Evolutionary conservation across 164 flowering plant genomes (phyloP), one percentile per base, ranked within the genome.

Genomic region (Chimonanthus praecox): DNA sequence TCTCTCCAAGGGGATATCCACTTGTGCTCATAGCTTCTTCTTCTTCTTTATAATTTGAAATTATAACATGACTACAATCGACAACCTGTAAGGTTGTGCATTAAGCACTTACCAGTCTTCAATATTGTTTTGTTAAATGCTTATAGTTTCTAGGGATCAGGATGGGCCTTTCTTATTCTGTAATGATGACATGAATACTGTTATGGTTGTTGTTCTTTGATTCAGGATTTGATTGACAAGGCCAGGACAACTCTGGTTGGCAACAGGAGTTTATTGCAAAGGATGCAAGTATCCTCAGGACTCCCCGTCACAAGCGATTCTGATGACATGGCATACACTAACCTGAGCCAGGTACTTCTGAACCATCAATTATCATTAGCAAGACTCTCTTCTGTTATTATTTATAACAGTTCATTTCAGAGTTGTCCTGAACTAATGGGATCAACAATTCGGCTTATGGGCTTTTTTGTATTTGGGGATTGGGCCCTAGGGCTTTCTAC

Each of bases 191-290:
- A 66, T 18, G 65, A 20, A 16, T 11, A 62, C 16, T 58, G 47
- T 33, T 33, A 20, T 60, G 4, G 13, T 11, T 20, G 15, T 4
- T 16, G 7, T 62, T 72, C 74, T 15, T 73, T 66, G 33, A 46
- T 45, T 16, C 75, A 94, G 98, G 92, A 89, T 81, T 80, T 94
- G 78, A 94, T 94, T 68, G 98, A 92, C 79, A 84, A 89, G 79
- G 94, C 98, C 4, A 82, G 84, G 78, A 80, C 85, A 48, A 79
- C 77, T 73, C 81, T 91, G 51, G 87, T 94, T 71, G 91, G 92
- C 54, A 94, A 92, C 79, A 84, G 94, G 78, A 83, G 76, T 69
- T 71, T 83, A 54, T n/a, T 94, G 80, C 92, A 87, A 79, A 83
- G 83, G 64, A 82, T 91, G 88, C 92, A 91, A 83, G 82, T 82